Evolutionary conservation across 208 protist species (phyloP), one percentile per base, ranked within the genome.

Genomic region (Wallacemonas collosoma): DNA sequence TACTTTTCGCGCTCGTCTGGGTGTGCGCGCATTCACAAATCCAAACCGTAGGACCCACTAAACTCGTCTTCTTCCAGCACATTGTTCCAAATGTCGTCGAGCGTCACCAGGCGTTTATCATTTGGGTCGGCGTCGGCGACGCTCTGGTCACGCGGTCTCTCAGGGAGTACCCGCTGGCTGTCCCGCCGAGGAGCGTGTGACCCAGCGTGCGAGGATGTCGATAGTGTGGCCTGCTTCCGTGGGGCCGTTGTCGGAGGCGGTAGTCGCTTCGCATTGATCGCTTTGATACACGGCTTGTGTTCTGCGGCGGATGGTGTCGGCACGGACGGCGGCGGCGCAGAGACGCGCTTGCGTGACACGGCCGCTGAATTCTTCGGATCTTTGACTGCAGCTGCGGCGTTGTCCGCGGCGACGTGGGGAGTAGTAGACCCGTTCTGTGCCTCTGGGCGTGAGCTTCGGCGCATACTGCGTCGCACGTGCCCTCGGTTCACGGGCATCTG

Each of bases 401-500:
- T 0, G 26, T 26, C 26, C 26, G 53, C 17, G 14, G 53, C 14
- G 53, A 6, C 15, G 11, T 26, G 53, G 11, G 53, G 14, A 57
- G 53, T 15, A 8, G 6, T 17, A 1, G 15, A 38, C 15, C 17
- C 17, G 53, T 38, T 36, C 17, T 8, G 5, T n/a, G 6, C 14
- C 53, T 57, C 15, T 8, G 26, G 7, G 6, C n/a, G 57, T 9
- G 57, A 40, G 6, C 9, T 8, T 9, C 26, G 57, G 5, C 57
- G 57, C 9, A 44, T 5, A 38, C 36, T 45, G 11, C 60, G 60
- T 4, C 60, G 60, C 14, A 41, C 6, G 41, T 65, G 36, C 15
- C 40, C n/a, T 48, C 15, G 60, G n/a, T 65, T 45, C 40, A 65
- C 40, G 6, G 15, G 44, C 60, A 65, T 65, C 60, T 65, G 60